Base-by-base conservation (phyloP, 2,329 filamentous ascomycete species). In the Macroventuria anomochaeta region DNA sequence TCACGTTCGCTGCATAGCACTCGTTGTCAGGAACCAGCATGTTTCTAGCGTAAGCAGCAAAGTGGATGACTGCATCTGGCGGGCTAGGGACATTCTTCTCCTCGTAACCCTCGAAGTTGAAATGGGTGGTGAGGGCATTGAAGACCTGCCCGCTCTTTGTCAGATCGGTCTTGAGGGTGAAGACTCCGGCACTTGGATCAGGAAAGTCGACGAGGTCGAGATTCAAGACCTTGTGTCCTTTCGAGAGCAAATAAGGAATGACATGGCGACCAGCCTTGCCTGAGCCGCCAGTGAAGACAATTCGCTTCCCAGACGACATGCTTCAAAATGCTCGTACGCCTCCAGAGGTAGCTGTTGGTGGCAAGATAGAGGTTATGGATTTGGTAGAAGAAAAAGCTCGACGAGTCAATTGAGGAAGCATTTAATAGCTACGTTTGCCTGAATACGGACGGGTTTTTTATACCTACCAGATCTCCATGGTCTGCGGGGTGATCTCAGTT, bases 21-120 rank as follows among this genome's bases (percentile, higher is more conserved):
- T 85, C 82, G 44, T 81, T 83, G 64, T 88, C 85, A 0, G 84
- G 83, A 0, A 85, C 83, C 2, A 87, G 76, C 79, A 87, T 80
- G 61, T 85, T 84, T 21, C 84, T 77, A 0, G 85, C 80, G 39
- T 67, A 83, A 0, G 83, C 84, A 12, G 80, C 83, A 44, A 87
- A 83, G 67, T 88, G 85, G 43, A 88, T 84, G 44, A 88, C 81
- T 0, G 81, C 85, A 63, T 87, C 84, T 0, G 85, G 84, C 0
- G 76, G 75, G 0, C 70, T 65, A 15, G 77, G 79, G 3, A 74
- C 70, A 37, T 75, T 52, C 43, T 75, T 70, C n/a, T 76, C 74
- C 23, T 77, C 77, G 62, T 81, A 82, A 44, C 79, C 79, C 11
- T 67, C 67, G 61, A 84, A 80, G 63, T 80, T 75, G 72, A 85